These are phyloP conservation scores for Populus euphratica DNA, from an alignment of 345 rosid species.

Conservation along the genomic window DNA sequence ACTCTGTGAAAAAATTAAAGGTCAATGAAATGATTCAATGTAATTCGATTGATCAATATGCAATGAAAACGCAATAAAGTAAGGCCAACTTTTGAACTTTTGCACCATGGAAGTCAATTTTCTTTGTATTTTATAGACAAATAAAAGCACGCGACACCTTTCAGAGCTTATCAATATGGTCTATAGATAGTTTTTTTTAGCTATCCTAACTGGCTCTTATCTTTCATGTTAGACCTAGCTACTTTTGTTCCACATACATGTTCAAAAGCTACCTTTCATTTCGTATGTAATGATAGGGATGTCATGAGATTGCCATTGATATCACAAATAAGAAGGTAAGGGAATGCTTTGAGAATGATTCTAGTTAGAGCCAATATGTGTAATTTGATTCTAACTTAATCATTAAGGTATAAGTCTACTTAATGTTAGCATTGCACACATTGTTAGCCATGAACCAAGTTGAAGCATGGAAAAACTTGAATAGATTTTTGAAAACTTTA, in stretches of 20 bases:
- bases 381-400: not conserved
- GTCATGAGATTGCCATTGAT: not conserved
- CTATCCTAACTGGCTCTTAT: slow-evolving; percentile 36
- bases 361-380: not conserved
- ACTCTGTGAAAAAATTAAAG: not conserved
- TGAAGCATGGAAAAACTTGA: too few species aligned
- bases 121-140: not conserved
- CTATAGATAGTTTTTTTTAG: slow-evolving; percentile 33
- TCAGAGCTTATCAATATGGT: not conserved
- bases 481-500: too few species aligned
- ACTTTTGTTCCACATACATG: not conserved
- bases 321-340: not conserved
- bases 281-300: too few species aligned
- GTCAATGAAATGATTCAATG: slow-evolving; percentile 21
- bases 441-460: too few species aligned
- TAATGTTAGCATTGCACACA: too few species aligned
- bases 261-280: not conserved
- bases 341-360: not conserved
- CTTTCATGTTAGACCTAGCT: slow-evolving; percentile 19
- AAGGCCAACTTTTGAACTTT: not conserved
- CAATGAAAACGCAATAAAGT: not conserved
- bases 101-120: not conserved
- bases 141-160: slow-evolving; percentile 1
- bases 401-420: too few species aligned
- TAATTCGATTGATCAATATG: slow-evolving; percentile 13